Evolutionary conservation across 306 rosid genomes (phyloP), one percentile per base, ranked within the genome.

Genomic region (Cicer judaicum): DNA sequence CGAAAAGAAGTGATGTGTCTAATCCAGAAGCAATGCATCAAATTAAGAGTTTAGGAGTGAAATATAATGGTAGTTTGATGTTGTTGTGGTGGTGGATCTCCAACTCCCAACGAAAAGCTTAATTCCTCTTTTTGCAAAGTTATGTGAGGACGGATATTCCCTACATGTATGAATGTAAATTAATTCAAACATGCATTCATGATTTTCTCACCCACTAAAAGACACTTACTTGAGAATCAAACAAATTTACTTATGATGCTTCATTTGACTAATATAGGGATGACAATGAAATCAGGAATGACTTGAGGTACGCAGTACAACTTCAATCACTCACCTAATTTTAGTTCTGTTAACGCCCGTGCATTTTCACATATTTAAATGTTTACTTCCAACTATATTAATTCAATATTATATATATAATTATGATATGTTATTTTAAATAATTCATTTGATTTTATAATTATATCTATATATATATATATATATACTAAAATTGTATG

Each of bases 61-160:
- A 78, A 63, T 12, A 68, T 24, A 24, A 38, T 67, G 64, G 41
- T 41, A 7, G 12, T 15, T 56, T 29, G 76, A 47, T 75, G 77
- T 66, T 65, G 18, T 7, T 52, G 73, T 24, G 72, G 79, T 68
- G 76, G 79, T 63, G 75, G 79, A 75, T 61, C 19, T 70, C 79
- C 52, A 61, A 79, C 79, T 89, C 80, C 93, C 89, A 84, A 86
- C 15, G 81, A 77, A 47, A 66, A 59, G 68, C 29, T 24, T 24
- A 24, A 24, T 24, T 24, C 7, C 48, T 36, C 10, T 38, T 13
- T 59, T 60, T 54, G 79, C 65, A 49, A 41, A 67, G 38, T 3
- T 46, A 42, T 41, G 13, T 10, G 11, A 62, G 72, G 48, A 40
- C 39, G 70, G 61, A 18, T 13, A 42, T 73, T 75, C 64, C 43